Evolutionary conservation across 352 stramenopile species (phyloP).

Genomic region (Pythium sukuiense): DNA sequence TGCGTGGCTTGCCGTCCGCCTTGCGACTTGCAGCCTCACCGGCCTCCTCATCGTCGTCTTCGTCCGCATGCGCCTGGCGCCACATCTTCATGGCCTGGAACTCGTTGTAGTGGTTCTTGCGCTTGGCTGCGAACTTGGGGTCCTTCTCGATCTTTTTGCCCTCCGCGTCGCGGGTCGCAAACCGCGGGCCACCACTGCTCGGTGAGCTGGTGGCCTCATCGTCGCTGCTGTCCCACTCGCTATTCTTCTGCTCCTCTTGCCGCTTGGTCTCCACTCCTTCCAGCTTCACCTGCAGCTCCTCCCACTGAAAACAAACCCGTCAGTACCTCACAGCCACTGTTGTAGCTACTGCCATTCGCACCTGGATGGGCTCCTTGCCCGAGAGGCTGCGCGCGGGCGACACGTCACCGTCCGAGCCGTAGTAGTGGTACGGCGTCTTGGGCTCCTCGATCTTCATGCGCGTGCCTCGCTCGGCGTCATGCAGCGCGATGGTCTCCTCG

Average conservation of each 20-base stretch:
- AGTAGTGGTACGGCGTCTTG: conserved; percentile 91
- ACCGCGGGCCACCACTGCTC: conserved; percentile 17
- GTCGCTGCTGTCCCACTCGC: conserved; percentile 62
- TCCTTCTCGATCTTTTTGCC: conserved; percentile 72
- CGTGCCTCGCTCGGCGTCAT: conserved; percentile 90
- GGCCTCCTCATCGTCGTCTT: conserved; percentile 49
- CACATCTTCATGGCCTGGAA: conserved; percentile 72
- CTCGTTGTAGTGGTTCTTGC: conserved; percentile 86
- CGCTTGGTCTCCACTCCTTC: conserved; percentile 35
- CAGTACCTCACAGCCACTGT: too few species aligned
- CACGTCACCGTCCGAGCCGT: conserved; percentile 33
- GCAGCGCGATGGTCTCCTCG: conserved; percentile 90
- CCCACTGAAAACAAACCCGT: conserved; percentile 39
- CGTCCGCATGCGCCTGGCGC: conserved; percentile 52
- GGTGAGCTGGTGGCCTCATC: conserved; percentile 32
- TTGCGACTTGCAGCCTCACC: conserved; percentile 11
- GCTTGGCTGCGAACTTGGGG: conserved; percentile 66
- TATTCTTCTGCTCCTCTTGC: conserved; percentile 40
- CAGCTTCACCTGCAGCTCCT: conserved; percentile 69
- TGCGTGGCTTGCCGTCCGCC: not conserved
- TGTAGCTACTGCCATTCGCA: conserved; percentile 13
- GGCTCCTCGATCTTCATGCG: conserved; percentile 94
- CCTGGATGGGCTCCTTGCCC: conserved; percentile 50
- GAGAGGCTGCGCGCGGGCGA: conserved; percentile 58
- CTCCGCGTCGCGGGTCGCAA: conserved; percentile 47